These are phyloP conservation scores for Alternaria metachromatica DNA, from an alignment of 2,329 filamentous ascomycete genomes.

Conservation along the genomic window DNA sequence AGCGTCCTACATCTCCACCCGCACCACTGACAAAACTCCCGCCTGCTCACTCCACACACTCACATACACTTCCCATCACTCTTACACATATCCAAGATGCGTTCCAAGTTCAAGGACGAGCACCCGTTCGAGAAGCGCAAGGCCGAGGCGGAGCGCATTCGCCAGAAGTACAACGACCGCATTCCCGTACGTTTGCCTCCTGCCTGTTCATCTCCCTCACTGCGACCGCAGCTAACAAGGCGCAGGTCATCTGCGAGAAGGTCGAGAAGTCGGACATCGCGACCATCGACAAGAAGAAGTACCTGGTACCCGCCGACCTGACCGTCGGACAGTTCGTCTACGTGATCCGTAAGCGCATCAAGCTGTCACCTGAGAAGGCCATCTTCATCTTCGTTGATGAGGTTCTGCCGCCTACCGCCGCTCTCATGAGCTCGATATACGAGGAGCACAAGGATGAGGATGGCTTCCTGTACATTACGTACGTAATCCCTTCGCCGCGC, in stretches of 20 bases:
- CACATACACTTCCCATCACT: constrained; percentile 17
- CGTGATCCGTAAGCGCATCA: constrained; percentile 99
- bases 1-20: constrained; percentile 34
- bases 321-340: constrained; percentile 99
- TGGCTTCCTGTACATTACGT: constrained; percentile 98
- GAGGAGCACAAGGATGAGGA: constrained; percentile 95
- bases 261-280: constrained; percentile 99
- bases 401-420: constrained; percentile 93
- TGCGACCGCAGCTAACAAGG: constrained; percentile 28
- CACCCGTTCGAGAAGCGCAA: constrained; percentile 99
- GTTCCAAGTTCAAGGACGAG: constrained; percentile 99
- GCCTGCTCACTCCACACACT: constrained; percentile 9
- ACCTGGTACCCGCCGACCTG: constrained; percentile 94
- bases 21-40: constrained; percentile 19
- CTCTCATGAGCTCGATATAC: constrained; percentile 99
- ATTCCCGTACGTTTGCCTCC: constrained; percentile 79
- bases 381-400: constrained; percentile 99
- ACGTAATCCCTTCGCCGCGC: constrained; percentile 47
- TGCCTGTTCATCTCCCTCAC: background rate
- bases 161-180: constrained; percentile 97
- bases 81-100: constrained; percentile 64
- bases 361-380: constrained; percentile 98
- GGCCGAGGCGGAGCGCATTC: constrained; percentile 98
- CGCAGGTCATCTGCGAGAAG: constrained; percentile 98
- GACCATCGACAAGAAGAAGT: constrained; percentile 99